Percentiles rank a stretch among this genome's conserved stretches.
Conservation (phyloP, 2,329 filamentous ascomycete genomes). For the Dactylonectria macrodidyma region DNA sequence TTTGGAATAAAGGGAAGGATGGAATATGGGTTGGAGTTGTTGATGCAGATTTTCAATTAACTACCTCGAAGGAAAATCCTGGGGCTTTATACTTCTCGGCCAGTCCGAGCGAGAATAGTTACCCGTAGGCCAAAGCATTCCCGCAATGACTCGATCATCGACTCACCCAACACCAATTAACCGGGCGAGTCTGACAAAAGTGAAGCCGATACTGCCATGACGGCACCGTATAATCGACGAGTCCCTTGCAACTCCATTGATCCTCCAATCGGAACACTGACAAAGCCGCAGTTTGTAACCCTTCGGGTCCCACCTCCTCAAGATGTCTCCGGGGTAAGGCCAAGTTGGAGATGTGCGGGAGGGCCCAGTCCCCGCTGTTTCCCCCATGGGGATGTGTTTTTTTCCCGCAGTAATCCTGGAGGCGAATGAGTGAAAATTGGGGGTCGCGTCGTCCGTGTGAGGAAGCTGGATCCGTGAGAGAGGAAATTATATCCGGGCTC, state of each 20-base stretch:
- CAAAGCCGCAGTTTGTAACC: background rate
- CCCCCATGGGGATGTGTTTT: slow-evolving; percentile 16
- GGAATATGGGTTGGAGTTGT: background rate
- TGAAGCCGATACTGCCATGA: background rate
- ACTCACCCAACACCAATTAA: background rate
- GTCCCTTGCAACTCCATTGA: background rate
- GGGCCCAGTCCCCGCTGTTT: slow-evolving; percentile 8
- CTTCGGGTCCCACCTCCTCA: slow-evolving; percentile 3
- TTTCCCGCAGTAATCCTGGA: background rate
- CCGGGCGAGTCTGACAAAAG: slow-evolving; percentile 3
- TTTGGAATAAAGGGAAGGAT: background rate
- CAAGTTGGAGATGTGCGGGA: slow-evolving; percentile 17
- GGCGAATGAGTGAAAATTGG: too few species aligned
- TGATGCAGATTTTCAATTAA: background rate
- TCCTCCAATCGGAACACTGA: slow-evolving; percentile 12
- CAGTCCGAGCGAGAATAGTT: background rate
- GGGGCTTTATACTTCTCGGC: slow-evolving; percentile 19
- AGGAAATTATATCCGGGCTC: slow-evolving; percentile 21
- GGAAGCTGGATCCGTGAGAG: background rate
- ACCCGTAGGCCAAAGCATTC: background rate
- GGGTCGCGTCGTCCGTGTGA: background rate
- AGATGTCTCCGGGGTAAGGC: slow-evolving; percentile 19
- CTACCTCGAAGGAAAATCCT: too few species aligned
- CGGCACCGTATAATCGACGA: background rate
- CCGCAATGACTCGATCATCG: slow-evolving; percentile 22